These are phyloP conservation scores for Funneliformis geosporum DNA, from an alignment of 192 early-diverging fungal genomes.

Conservation along the genomic window DNA sequence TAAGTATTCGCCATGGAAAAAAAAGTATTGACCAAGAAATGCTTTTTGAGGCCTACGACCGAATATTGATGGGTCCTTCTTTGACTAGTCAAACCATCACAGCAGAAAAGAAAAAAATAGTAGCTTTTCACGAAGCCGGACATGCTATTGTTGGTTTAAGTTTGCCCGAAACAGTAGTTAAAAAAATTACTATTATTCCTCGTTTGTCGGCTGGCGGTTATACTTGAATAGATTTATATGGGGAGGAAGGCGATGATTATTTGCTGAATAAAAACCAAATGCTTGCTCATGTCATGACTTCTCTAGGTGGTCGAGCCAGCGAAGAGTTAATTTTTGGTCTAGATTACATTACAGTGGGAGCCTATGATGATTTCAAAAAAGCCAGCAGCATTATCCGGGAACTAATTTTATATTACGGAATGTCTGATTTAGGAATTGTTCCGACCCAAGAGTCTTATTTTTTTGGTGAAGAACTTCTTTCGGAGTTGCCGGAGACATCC, in stretches of 20 bases:
- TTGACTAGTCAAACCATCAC: constrained; percentile 49
- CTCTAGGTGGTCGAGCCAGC: constrained; percentile 6
- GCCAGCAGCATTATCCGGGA: constrained; percentile 6
- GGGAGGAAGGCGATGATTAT: constrained; percentile 15
- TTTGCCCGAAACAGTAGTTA: constrained; percentile 16
- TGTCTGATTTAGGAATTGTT: constrained; percentile 26
- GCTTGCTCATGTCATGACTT: constrained; percentile 14
- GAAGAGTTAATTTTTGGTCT: constrained; percentile 24
- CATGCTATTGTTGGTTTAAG: constrained; percentile 66
- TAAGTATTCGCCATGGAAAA: constrained; percentile 68
- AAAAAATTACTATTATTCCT: constrained; percentile 25
- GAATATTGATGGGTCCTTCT: constrained; percentile 74
- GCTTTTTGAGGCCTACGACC: constrained; percentile 61
- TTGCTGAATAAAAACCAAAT: constrained; percentile 4
- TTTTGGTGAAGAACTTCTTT: constrained; percentile 1
- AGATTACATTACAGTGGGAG: constrained; percentile 4
- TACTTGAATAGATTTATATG: neutral
- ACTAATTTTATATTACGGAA: constrained; percentile 26
- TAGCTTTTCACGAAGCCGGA: constrained; percentile 88
- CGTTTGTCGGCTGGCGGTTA: neutral
- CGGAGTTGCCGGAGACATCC: neutral
- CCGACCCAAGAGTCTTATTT: constrained; percentile 22
- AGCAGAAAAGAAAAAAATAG: constrained; percentile 64
- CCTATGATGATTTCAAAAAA: constrained; percentile 11
- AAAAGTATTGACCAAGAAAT: constrained; percentile 85